phyloP scores from a whole-genome alignment of 495 filamentous ascomycete genomes.

The Penicillium dipodomyicola region DNA sequence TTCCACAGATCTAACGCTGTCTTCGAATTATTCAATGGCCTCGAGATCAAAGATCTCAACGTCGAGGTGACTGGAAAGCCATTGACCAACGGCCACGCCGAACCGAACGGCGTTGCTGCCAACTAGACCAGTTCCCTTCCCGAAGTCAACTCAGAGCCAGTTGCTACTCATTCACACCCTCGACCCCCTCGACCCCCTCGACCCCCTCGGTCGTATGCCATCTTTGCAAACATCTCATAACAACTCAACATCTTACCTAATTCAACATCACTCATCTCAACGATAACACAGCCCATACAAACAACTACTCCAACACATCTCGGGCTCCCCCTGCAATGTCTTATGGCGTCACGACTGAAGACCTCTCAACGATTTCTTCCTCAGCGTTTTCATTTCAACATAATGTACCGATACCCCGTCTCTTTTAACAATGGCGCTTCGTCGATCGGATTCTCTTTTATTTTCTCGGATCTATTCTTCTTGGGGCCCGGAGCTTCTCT shows the following conservation, averaged over 20 bases:
- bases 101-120: conserved; percentile 27
- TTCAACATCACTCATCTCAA: conserved; percentile 50
- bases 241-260: conserved; percentile 31
- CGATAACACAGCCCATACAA: conserved; percentile 32
- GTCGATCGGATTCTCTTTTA: conserved; percentile 34
- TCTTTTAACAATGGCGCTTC: conserved; percentile 38
- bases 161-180: not conserved
- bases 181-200: not conserved
- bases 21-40: conserved; percentile 62
- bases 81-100: conserved; percentile 17
- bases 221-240: conserved; percentile 19
- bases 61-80: conserved; percentile 31
- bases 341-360: conserved; percentile 50
- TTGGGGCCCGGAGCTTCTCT: conserved; percentile 23
- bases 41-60: conserved; percentile 66
- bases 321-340: conserved; percentile 36
- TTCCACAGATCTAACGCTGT: conserved; percentile 4
- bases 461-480: conserved; percentile 20
- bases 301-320: conserved; percentile 31
- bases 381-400: conserved; percentile 49
- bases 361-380: conserved; percentile 53
- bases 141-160: conserved; percentile 13
- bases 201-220: conserved; percentile 10
- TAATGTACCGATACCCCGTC: conserved; percentile 39
- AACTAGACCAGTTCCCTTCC: conserved; percentile 27